A percentile compares a stretch with the other conserved stretches of the same genome.
Evolutionary conservation across 306 rosid genomes (phyloP).

Genomic region (Mucuna pruriens): DNA sequence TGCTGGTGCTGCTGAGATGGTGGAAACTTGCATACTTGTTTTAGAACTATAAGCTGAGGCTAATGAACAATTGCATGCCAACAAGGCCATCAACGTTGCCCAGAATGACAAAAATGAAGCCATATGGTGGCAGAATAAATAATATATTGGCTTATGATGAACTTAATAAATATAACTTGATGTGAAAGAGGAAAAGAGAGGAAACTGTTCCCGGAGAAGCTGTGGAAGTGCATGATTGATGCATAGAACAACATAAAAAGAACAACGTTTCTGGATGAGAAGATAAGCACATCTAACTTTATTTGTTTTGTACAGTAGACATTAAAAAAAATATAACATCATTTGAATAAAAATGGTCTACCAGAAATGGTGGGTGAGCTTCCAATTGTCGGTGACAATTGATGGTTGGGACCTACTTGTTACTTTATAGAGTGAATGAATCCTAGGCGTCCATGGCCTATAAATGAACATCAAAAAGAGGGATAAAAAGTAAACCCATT

Average conservation of each 20-base stretch:
- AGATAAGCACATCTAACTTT: not conserved
- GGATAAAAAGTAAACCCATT: not conserved
- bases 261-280: not conserved
- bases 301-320: not conserved
- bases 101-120: slow-evolving; percentile 36
- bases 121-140: slow-evolving; percentile 27
- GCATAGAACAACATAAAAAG: not conserved
- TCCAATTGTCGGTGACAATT: not conserved
- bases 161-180: not conserved
- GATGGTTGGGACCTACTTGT: not conserved
- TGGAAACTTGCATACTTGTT: not conserved
- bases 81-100: slow-evolving; percentile 18
- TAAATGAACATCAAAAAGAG: not conserved
- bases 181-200: slow-evolving; percentile 2
- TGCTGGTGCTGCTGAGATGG: not conserved
- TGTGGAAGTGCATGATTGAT: not conserved
- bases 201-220: not conserved
- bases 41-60: slow-evolving; percentile 14
- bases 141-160: slow-evolving; percentile 37
- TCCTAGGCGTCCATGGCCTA: not conserved
- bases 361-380: not conserved
- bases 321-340: not conserved
- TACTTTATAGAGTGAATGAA: not conserved
- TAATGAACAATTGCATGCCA: not conserved
- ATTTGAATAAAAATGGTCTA: not conserved